Evolutionary conservation across 805 yeast genomes (phyloP).

Genomic region (Geotrichum ghanense): DNA sequence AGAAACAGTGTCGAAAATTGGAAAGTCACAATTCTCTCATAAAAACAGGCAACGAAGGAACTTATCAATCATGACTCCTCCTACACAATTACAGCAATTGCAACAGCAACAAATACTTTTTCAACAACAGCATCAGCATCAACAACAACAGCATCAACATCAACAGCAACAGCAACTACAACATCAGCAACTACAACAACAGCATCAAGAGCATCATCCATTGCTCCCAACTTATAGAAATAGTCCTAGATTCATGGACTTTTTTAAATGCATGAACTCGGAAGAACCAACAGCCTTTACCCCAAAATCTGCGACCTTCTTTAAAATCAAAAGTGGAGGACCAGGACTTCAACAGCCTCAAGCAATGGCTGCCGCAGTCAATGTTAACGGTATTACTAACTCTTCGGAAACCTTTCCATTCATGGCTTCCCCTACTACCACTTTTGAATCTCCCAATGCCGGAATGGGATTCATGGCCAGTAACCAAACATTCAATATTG

Average conservation of each 20-base stretch:
- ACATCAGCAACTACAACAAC: not conserved
- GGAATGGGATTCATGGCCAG: not conserved
- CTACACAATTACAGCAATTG: too few relatives aligned
- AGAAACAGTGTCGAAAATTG: conserved; percentile 1
- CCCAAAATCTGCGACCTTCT: not conserved
- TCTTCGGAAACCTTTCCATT: not conserved
- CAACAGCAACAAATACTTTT: not conserved
- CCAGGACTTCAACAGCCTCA: too few relatives aligned
- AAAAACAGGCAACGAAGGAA: not conserved
- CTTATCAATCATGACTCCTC: not conserved
- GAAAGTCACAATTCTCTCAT: not conserved
- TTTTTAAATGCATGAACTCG: too few relatives aligned
- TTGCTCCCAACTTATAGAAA: too few relatives aligned
- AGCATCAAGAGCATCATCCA: not conserved
- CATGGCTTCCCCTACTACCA: not conserved
- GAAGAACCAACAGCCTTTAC: too few relatives aligned
- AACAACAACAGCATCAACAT: not conserved
- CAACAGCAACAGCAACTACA: not conserved
- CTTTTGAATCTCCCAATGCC: not conserved
- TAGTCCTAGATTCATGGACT: too few relatives aligned
- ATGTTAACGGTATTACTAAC: too few relatives aligned
- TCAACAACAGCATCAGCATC: not conserved
- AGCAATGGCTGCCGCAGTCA: too few relatives aligned
- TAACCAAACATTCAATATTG: not conserved
- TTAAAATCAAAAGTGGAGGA: too few relatives aligned